Conservation (phyloP, 2,329 filamentous ascomycete species). For the Pseudocercospora crystallina region DNA sequence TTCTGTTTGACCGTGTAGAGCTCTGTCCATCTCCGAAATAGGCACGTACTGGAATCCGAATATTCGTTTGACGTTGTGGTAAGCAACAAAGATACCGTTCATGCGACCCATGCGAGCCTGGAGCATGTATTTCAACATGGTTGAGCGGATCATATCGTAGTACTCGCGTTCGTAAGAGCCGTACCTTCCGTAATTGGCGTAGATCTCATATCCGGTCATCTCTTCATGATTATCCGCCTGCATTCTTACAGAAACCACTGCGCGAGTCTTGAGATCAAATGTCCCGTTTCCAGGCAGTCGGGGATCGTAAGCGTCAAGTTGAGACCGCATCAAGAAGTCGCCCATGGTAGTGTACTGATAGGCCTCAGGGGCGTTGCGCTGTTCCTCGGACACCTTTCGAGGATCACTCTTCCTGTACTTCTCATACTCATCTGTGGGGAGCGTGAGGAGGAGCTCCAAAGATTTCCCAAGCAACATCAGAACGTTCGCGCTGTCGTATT, state of each 20-base stretch:
- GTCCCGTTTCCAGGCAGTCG: slow-evolving; percentile 87
- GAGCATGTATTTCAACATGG: slow-evolving; percentile 93
- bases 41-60: slow-evolving; percentile 97
- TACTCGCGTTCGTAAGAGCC: slow-evolving; percentile 95
- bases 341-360: slow-evolving; percentile 86
- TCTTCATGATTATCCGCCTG: slow-evolving; percentile 69
- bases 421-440: slow-evolving; percentile 80
- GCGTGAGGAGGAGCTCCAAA: slow-evolving; percentile 90
- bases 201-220: slow-evolving; percentile 85
- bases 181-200: slow-evolving; percentile 70
- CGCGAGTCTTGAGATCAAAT: slow-evolving; percentile 94
- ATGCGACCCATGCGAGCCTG: slow-evolving; percentile 97
- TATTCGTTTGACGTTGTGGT: slow-evolving; percentile 89
- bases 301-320: slow-evolving; percentile 85
- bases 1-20: slow-evolving; percentile 76
- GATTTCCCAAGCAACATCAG: slow-evolving; percentile 91
- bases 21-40: slow-evolving; percentile 81
- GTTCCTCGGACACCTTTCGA: slow-evolving; percentile 68
- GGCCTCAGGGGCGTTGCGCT: slow-evolving; percentile 70
- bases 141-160: slow-evolving; percentile 92
- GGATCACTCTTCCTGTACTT: slow-evolving; percentile 71
- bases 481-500: slow-evolving; percentile 80
- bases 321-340: slow-evolving; percentile 91
- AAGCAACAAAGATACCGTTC: slow-evolving; percentile 98
- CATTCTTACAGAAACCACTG: slow-evolving; percentile 90